phyloP scores from a whole-genome alignment of 2,329 filamentous ascomycete species.

The Colletotrichum chlorophyti region DNA sequence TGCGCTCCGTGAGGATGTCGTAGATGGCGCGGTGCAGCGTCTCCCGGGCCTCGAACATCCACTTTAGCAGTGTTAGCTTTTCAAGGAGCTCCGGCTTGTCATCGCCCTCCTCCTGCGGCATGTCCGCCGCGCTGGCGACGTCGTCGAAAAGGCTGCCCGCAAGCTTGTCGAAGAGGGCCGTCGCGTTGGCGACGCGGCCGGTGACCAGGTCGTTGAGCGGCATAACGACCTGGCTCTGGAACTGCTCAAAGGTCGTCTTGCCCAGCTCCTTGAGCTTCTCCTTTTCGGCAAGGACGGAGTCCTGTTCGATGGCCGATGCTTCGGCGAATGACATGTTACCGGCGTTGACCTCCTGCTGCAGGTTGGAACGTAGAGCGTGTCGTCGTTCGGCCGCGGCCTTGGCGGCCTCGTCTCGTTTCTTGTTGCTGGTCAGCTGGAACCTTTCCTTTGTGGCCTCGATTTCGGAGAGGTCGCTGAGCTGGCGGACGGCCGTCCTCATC shows the following conservation, averaged over 20 bases:
- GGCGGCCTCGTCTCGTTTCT: constrained; percentile 62
- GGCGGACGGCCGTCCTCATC: constrained; percentile 76
- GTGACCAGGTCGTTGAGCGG: constrained; percentile 83
- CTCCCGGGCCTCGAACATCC: constrained; percentile 96
- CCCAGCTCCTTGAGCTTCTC: constrained; percentile 74
- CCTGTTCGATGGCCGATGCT: constrained; percentile 80
- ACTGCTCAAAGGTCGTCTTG: constrained; percentile 83
- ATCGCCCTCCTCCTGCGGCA: constrained; percentile 93
- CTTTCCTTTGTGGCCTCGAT: constrained; percentile 72
- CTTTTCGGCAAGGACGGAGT: constrained; percentile 74
- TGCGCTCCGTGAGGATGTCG: constrained; percentile 83
- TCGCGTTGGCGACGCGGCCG: constrained; percentile 75
- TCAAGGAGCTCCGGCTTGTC: constrained; percentile 93
- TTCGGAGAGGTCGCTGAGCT: constrained; percentile 76
- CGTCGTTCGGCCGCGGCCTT: constrained; percentile 59
- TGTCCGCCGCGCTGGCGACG: constrained; percentile 69
- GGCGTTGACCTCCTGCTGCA: constrained; percentile 79
- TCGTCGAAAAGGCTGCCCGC: constrained; percentile 76
- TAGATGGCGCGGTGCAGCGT: constrained; percentile 84
- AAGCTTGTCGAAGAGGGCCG: constrained; percentile 79
- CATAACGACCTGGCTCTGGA: constrained; percentile 82
- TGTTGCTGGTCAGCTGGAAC: constrained; percentile 62
- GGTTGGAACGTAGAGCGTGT: constrained; percentile 72
- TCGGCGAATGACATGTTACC: constrained; percentile 84
- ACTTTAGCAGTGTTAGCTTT: constrained; percentile 92